Percentiles rank a stretch among this genome's conserved stretches.
Conservation (phyloP, 1,139 yeast species). For the Debaryomyces psychrophilus region DNA sequence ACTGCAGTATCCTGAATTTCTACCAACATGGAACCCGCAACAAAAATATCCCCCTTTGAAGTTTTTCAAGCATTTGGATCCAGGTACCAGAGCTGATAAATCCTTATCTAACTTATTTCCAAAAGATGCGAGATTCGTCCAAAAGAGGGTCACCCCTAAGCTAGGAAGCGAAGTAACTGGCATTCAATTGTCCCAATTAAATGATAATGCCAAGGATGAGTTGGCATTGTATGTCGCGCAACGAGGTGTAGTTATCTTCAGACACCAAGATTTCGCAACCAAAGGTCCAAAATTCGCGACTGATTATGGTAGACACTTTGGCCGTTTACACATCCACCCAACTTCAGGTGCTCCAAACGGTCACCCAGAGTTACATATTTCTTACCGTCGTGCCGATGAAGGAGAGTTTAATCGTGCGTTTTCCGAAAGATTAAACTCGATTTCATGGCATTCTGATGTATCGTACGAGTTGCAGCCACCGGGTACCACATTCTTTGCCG, state of each 20-base stretch:
- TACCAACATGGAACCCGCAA: slow-evolving; percentile 54
- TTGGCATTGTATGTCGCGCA: slow-evolving; percentile 48
- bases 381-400: slow-evolving; percentile 17
- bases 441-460: slow-evolving; percentile 43
- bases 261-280: slow-evolving; percentile 42
- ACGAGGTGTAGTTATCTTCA: slow-evolving; percentile 47
- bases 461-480: slow-evolving; percentile 44
- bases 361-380: slow-evolving; percentile 18
- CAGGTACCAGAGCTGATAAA: slow-evolving; percentile 60
- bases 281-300: slow-evolving; percentile 44
- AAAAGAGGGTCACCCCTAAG: slow-evolving; percentile 46
- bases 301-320: slow-evolving; percentile 46
- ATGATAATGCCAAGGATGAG: slow-evolving; percentile 55
- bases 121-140: slow-evolving; percentile 28
- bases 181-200: slow-evolving; percentile 51
- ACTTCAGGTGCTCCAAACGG: slow-evolving; percentile 34
- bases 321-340: slow-evolving; percentile 47
- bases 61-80: slow-evolving; percentile 54
- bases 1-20: slow-evolving; percentile 37
- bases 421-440: slow-evolving; percentile 19
- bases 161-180: slow-evolving; percentile 63
- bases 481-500: slow-evolving; percentile 42
- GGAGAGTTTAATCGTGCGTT: slow-evolving; percentile 45
- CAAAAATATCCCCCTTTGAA: slow-evolving; percentile 48
- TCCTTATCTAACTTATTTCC: slow-evolving; percentile 53